Evolutionary conservation across 2,329 filamentous ascomycete species (phyloP).

Genomic region (Massarina eburnea): DNA sequence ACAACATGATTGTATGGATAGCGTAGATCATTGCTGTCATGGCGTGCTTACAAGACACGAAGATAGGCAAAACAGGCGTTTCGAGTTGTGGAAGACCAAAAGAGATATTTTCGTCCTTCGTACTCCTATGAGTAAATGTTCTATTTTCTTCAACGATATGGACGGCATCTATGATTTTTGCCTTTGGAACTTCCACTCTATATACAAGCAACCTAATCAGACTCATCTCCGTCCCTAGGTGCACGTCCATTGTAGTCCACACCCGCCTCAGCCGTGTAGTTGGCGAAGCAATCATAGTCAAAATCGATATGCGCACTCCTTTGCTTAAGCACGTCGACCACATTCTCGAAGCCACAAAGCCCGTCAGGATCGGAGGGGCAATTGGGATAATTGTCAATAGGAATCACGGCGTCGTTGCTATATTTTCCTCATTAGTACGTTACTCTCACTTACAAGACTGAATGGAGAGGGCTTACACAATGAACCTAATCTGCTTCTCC

Average conservation of each 20-base stretch:
- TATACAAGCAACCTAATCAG: too few relatives aligned
- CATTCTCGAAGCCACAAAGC: constrained; percentile 31
- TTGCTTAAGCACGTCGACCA: constrained; percentile 29
- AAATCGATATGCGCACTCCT: constrained; percentile 31
- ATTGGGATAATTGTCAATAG: constrained; percentile 24
- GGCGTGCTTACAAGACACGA: too few relatives aligned
- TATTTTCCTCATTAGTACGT: neutral
- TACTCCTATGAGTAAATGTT: too few relatives aligned
- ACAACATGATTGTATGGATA: too few relatives aligned
- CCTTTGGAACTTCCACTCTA: too few relatives aligned
- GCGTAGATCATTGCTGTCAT: too few relatives aligned
- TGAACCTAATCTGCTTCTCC: constrained; percentile 32
- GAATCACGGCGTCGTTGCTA: constrained; percentile 34
- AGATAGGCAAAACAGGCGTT: too few relatives aligned
- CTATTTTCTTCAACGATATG: too few relatives aligned
- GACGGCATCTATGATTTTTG: too few relatives aligned
- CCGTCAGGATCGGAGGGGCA: constrained; percentile 24
- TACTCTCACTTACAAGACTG: neutral
- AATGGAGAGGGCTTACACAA: constrained; percentile 22
- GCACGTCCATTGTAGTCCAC: constrained; percentile 32
- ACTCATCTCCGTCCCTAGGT: constrained; percentile 7
- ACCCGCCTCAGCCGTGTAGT: constrained; percentile 27
- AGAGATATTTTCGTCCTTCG: too few relatives aligned
- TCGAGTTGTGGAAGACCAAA: too few relatives aligned
- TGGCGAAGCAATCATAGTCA: constrained; percentile 32